phyloP scores from a whole-genome alignment of 306 rosid genomes.

The Casuarina equisetifolia region DNA sequence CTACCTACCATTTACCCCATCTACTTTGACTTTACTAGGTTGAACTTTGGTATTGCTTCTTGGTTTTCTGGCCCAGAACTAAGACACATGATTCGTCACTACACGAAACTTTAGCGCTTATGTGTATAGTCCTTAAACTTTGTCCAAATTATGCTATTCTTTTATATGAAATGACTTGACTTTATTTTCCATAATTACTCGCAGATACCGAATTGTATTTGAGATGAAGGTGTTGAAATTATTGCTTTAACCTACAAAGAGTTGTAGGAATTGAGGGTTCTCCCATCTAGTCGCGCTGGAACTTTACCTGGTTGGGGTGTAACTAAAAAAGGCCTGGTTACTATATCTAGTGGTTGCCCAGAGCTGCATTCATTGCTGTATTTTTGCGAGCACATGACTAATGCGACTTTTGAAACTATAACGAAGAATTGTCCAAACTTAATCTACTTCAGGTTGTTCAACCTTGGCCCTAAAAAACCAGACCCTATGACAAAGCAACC shows the following conservation, averaged over 20 bases:
- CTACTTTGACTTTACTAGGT: constrained; percentile 58
- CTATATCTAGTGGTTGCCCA: constrained; percentile 79
- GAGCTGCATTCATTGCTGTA: constrained; percentile 83
- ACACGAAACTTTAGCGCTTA: constrained; percentile 71
- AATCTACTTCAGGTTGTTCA: constrained; percentile 74
- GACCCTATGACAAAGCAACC: constrained; percentile 72
- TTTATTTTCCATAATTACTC: constrained; percentile 8
- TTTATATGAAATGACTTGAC: constrained; percentile 7
- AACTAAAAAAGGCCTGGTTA: constrained; percentile 80
- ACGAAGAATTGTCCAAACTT: constrained; percentile 90
- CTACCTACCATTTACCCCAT: constrained; percentile 66
- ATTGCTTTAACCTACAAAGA: constrained; percentile 79
- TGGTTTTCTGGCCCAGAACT: constrained; percentile 67
- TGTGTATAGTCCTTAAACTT: constrained; percentile 53
- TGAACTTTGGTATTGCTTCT: constrained; percentile 87
- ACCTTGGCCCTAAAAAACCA: constrained; percentile 65
- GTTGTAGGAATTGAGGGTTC: constrained; percentile 84
- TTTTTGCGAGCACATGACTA: constrained; percentile 93
- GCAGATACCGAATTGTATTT: constrained; percentile 83
- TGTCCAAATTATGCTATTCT: not conserved
- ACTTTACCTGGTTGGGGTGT: constrained; percentile 58
- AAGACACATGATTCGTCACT: constrained; percentile 47
- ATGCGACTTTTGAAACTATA: constrained; percentile 83
- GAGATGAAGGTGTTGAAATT: constrained; percentile 74
- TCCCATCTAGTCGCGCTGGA: constrained; percentile 64